phyloP scores from a whole-genome alignment of 495 filamentous ascomycete genomes.

The Rhizodiscina lignyota region DNA sequence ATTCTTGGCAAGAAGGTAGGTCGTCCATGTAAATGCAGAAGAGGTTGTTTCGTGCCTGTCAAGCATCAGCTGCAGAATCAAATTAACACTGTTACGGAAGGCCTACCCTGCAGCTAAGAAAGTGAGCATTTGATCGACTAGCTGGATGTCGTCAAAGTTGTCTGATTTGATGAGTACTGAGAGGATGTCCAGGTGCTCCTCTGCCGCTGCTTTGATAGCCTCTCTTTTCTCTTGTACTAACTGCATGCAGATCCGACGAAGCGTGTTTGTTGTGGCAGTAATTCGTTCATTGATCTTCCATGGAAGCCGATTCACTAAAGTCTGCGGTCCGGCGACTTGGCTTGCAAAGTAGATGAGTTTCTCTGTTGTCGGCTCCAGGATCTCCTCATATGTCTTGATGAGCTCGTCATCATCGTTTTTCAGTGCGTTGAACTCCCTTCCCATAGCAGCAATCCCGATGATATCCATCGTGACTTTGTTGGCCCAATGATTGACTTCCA shows the following conservation, averaged over 20 bases:
- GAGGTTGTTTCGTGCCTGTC: conserved; percentile 36
- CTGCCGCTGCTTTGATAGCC: conserved; percentile 13
- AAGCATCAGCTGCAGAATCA: conserved; percentile 1
- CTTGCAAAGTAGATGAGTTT: conserved; percentile 30
- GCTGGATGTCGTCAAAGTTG: conserved; percentile 30
- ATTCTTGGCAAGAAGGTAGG: conserved; percentile 31
- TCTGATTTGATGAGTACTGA: conserved; percentile 17
- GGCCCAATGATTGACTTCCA: conserved; percentile 16
- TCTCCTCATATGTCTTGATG: conserved; percentile 17
- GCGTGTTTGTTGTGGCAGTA: conserved; percentile 6
- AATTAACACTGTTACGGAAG: background rate
- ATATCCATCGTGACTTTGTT: conserved; percentile 21
- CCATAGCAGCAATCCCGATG: conserved; percentile 18
- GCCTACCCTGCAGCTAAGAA: conserved; percentile 33
- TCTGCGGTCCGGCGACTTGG: conserved; percentile 24
- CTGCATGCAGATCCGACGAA: conserved; percentile 12
- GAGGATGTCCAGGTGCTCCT: conserved; percentile 16
- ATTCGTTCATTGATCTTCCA: conserved; percentile 12
- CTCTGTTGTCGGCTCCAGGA: conserved; percentile 32
- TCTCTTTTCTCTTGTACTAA: conserved; percentile 20
- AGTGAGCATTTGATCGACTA: conserved; percentile 39
- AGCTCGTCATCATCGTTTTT: conserved; percentile 15
- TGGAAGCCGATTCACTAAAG: conserved; percentile 17
- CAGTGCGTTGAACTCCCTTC: conserved; percentile 16
- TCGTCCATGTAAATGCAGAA: conserved; percentile 34